phyloP scores from a whole-genome alignment of 257 asterid species.

The Marsdenia floribunda region DNA sequence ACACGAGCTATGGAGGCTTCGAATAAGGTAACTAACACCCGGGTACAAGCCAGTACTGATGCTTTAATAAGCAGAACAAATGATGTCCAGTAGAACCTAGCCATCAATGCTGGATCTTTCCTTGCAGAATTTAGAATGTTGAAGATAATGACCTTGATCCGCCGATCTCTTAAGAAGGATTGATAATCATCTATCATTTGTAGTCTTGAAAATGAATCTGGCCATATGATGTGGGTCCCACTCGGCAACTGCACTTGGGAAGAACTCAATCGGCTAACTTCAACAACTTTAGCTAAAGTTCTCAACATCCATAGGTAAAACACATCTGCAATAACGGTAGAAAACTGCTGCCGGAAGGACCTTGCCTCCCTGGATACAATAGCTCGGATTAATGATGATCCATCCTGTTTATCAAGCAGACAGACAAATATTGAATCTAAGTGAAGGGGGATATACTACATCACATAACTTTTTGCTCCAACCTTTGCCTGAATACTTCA shows the following conservation, averaged over 20 bases:
- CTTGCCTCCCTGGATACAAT: slow-evolving; percentile 66
- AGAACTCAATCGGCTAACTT: slow-evolving; percentile 29
- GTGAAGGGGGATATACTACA: neutral
- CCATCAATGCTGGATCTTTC: slow-evolving; percentile 53
- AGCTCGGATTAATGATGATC: slow-evolving; percentile 62
- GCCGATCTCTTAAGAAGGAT: slow-evolving; percentile 61
- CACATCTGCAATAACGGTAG: slow-evolving; percentile 49
- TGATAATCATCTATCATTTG: slow-evolving; percentile 25
- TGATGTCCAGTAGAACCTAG: slow-evolving; percentile 59
- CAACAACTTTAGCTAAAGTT: slow-evolving; percentile 26
- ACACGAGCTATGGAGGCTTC: slow-evolving; percentile 36
- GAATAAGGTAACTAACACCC: slow-evolving; percentile 39
- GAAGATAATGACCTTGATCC: slow-evolving; percentile 64
- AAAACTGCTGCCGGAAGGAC: slow-evolving; percentile 53
- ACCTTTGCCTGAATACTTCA: neutral
- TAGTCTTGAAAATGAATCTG: slow-evolving; percentile 25
- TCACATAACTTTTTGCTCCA: neutral
- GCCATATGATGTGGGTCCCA: slow-evolving; percentile 21
- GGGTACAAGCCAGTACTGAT: slow-evolving; percentile 60
- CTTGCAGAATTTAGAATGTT: slow-evolving; percentile 57
- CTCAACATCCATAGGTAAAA: slow-evolving; percentile 57
- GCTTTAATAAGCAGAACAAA: slow-evolving; percentile 46
- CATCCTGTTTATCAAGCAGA: slow-evolving; percentile 52
- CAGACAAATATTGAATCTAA: slow-evolving; percentile 5
- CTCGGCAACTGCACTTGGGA: slow-evolving; percentile 25